Evolutionary conservation across 169 alveolate species (phyloP).

Genomic region (Eimeria sp.): DNA sequence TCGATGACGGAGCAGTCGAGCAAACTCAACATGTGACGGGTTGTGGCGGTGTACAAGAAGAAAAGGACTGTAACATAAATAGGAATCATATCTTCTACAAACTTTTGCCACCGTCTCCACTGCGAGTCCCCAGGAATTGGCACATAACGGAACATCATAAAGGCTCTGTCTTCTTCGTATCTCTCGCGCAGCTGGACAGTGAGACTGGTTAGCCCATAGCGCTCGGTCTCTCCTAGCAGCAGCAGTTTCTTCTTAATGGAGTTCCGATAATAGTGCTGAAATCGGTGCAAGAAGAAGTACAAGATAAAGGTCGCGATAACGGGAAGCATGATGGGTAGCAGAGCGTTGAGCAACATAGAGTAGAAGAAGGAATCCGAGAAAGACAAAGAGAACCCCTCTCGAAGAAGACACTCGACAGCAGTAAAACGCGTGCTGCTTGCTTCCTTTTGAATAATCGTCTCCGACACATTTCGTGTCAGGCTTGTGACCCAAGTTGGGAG

Average conservation of each 20-base stretch:
- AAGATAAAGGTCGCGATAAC: constrained; percentile 87
- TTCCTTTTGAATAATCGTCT: constrained; percentile 18
- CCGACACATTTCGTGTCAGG: constrained; percentile 80
- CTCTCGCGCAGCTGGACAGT: constrained; percentile 85
- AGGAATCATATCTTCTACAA: constrained; percentile 93
- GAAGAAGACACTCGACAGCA: constrained; percentile 90
- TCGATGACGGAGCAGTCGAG: constrained; percentile 90
- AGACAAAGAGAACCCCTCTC: constrained; percentile 85
- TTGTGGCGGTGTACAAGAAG: constrained; percentile 90
- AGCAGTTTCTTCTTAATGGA: constrained; percentile 84
- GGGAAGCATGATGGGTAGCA: constrained; percentile 88
- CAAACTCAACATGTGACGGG: constrained; percentile 90
- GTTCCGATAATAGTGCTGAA: constrained; percentile 73
- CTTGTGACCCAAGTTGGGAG: constrained; percentile 86
- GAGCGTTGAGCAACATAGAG: constrained; percentile 87
- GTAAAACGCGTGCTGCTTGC: constrained; percentile 77
- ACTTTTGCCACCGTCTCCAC: constrained; percentile 85
- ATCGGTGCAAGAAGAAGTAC: constrained; percentile 86
- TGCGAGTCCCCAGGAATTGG: constrained; percentile 88
- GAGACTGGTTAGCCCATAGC: constrained; percentile 85
- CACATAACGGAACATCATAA: constrained; percentile 91
- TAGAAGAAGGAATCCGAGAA: constrained; percentile 90
- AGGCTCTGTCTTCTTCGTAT: constrained; percentile 89
- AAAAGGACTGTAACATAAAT: constrained; percentile 92
- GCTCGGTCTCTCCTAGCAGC: constrained; percentile 85